Evolutionary conservation across 345 rosid genomes (phyloP).

Genomic region (Anastatica hierochuntica): DNA sequence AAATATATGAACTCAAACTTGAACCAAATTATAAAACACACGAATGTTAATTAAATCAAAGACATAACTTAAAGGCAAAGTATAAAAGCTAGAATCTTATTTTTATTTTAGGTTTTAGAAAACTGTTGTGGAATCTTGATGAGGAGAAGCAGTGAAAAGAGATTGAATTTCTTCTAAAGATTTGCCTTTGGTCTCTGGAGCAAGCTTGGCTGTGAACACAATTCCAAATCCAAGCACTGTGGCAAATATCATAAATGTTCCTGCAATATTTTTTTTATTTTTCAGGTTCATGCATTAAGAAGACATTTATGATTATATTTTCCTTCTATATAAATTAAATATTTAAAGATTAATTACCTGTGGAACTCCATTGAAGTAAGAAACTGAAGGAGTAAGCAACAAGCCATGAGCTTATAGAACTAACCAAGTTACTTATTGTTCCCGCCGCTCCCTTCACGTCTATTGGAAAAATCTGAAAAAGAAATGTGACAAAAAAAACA

Average conservation of each 20-base stretch:
- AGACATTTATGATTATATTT: neutral
- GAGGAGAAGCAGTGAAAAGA: slow-evolving; percentile 6
- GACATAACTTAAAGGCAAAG: neutral
- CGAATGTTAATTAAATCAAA: no score
- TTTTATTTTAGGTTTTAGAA: neutral
- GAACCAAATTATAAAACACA: no score
- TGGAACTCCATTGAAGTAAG: slow-evolving; percentile 44
- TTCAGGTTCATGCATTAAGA: no score
- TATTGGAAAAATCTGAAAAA: slow-evolving; percentile 38
- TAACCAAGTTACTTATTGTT: slow-evolving; percentile 35
- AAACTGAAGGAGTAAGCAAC: slow-evolving; percentile 37
- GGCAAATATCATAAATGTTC: slow-evolving; percentile 32
- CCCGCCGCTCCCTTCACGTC: slow-evolving; percentile 51
- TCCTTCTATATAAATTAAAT: neutral
- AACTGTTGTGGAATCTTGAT: neutral
- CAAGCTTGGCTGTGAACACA: slow-evolving; percentile 34
- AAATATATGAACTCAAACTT: no score
- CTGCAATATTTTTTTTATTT: slow-evolving; percentile 23
- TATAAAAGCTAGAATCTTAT: neutral
- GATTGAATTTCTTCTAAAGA: slow-evolving; percentile 44
- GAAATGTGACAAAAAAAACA: no score
- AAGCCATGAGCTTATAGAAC: slow-evolving; percentile 40
- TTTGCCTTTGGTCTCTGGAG: slow-evolving; percentile 51
- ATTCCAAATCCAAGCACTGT: slow-evolving; percentile 20
- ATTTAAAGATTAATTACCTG: slow-evolving; percentile 21